Conservation (phyloP, 2,329 filamentous ascomycete species). For the Lachnellula arida region DNA sequence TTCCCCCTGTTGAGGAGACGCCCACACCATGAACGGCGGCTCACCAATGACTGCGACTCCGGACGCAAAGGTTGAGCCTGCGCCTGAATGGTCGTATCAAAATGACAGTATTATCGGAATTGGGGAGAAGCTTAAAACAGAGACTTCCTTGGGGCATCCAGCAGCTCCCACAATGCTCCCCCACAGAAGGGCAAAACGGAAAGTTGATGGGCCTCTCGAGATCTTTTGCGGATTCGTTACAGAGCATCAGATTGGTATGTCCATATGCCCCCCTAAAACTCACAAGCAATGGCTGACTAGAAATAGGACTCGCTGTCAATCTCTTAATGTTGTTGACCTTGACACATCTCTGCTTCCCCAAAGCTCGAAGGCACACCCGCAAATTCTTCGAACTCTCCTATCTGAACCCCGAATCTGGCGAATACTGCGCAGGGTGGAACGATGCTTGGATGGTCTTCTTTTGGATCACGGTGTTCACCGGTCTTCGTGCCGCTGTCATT, state of each 20-base stretch:
- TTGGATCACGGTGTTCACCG: conserved; percentile 82
- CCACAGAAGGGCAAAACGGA: conserved; percentile 51
- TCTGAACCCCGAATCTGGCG: conserved; percentile 61
- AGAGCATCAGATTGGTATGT: conserved; percentile 74
- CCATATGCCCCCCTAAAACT: not conserved
- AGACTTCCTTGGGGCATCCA: conserved; percentile 6
- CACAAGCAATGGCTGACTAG: conserved; percentile 6
- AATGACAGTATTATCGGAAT: conserved; percentile 12
- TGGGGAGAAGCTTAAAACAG: conserved; percentile 17
- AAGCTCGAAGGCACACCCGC: conserved; percentile 69
- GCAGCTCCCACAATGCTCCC: conserved; percentile 11
- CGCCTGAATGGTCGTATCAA: conserved; percentile 16
- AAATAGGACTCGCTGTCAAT: conserved; percentile 75
- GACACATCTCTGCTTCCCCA: conserved; percentile 77
- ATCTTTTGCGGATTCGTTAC: conserved; percentile 65
- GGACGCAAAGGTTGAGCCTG: conserved; percentile 14
- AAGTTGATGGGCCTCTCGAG: conserved; percentile 57
- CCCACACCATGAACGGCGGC: conserved; percentile 18
- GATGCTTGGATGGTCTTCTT: conserved; percentile 74
- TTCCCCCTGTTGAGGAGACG: not conserved
- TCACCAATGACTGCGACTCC: conserved; percentile 6
- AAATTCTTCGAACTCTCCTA: conserved; percentile 90
- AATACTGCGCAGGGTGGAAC: conserved; percentile 73
- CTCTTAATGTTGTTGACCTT: conserved; percentile 78
- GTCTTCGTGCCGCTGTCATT: conserved; percentile 76